phyloP scores from a whole-genome alignment of 176 grass and related monocot species.

The Phyllostachys edulis region DNA sequence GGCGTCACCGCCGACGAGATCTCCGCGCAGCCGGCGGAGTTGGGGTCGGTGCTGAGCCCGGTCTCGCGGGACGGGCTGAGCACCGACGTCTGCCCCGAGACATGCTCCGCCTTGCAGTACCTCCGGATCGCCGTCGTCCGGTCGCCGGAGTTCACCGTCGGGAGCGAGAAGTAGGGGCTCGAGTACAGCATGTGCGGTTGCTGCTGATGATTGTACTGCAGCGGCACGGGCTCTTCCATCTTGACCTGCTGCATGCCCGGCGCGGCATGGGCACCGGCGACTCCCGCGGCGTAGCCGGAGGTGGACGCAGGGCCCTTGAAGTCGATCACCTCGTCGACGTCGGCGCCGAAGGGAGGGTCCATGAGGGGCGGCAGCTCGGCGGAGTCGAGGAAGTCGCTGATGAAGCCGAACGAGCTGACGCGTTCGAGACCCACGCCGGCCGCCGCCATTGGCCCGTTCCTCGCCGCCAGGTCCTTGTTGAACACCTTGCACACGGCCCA shows the following conservation, averaged over 20 bases:
- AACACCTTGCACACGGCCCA: conserved; percentile 88
- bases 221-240: conserved; percentile 35
- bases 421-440: conserved; percentile 41
- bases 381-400: conserved; percentile 55
- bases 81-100: conserved; percentile 46
- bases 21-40: conserved; percentile 52
- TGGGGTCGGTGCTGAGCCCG: conserved; percentile 54
- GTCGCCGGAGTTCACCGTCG: conserved; percentile 27
- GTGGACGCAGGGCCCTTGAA: conserved; percentile 38
- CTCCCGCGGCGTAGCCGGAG: not conserved
- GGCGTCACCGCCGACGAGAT: conserved; percentile 72
- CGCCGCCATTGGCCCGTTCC: conserved; percentile 31
- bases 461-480: conserved; percentile 60
- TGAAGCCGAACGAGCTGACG: conserved; percentile 34
- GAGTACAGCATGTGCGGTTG: conserved; percentile 34
- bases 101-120: conserved; percentile 78
- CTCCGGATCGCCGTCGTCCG: conserved; percentile 54
- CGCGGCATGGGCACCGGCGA: not conserved
- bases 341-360: conserved; percentile 39
- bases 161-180: conserved; percentile 43
- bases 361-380: conserved; percentile 58
- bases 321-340: conserved; percentile 31
- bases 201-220: conserved; percentile 26
- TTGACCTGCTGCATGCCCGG: conserved; percentile 15
- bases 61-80: conserved; percentile 69